Evolutionary conservation across 495 filamentous ascomycete genomes (phyloP).

Genomic region (Hypoxylon lienhwacheense): DNA sequence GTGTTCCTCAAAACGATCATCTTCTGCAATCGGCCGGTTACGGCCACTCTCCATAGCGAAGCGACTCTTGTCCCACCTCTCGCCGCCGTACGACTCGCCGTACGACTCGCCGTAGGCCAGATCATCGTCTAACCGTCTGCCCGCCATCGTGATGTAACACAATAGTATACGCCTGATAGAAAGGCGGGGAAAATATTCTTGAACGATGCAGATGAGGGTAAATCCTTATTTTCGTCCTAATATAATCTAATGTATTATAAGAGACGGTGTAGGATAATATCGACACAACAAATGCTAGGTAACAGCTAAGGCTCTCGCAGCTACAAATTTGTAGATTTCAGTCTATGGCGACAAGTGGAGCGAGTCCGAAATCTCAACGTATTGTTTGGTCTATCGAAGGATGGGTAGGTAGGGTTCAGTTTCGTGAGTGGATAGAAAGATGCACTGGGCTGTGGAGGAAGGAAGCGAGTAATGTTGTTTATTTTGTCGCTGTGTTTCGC

Average conservation of each 20-base stretch:
- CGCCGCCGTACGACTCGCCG: conserved; percentile 39
- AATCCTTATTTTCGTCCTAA: too few relatives aligned
- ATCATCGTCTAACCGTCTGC: conserved; percentile 43
- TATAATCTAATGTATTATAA: neutral
- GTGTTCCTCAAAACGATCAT: conserved; percentile 42
- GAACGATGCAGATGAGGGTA: neutral
- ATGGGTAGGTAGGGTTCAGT: conserved; percentile 18
- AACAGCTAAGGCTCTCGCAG: conserved; percentile 1
- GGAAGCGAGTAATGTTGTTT: conserved; percentile 8
- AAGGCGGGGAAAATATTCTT: neutral
- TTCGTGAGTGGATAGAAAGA: conserved; percentile 21
- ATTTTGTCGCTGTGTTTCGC: conserved; percentile 1
- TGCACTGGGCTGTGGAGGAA: conserved; percentile 4
- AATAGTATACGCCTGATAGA: neutral
- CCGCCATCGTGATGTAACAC: conserved; percentile 24
- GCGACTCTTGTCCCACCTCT: conserved; percentile 50
- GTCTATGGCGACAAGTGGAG: conserved; percentile 26
- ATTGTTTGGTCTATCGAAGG: conserved; percentile 12
- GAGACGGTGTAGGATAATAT: conserved; percentile 3
- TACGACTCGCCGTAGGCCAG: conserved; percentile 39
- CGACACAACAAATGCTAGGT: conserved; percentile 4
- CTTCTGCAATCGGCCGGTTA: conserved; percentile 25
- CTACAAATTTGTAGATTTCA: too few relatives aligned
- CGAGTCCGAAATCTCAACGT: conserved; percentile 15
- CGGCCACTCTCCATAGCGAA: conserved; percentile 37